phyloP scores from a whole-genome alignment of 176 grass and related monocot species.

The Musa itinerans region DNA sequence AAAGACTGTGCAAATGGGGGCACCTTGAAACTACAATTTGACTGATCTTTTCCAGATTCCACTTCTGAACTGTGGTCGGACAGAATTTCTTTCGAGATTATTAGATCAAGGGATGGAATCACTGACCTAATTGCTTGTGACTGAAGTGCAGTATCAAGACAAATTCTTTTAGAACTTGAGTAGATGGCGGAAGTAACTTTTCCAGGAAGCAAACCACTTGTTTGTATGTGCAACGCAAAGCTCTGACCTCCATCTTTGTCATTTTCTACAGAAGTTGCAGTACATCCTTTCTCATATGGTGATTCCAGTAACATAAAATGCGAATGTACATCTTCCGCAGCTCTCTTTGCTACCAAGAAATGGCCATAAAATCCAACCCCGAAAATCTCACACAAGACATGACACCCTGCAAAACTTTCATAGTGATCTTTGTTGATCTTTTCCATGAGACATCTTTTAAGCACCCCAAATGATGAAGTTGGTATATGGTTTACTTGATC shows the following conservation, averaged over 20 bases:
- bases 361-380: slow-evolving; percentile 84
- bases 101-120: slow-evolving; percentile 38
- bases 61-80: slow-evolving; percentile 22
- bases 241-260: slow-evolving; percentile 21
- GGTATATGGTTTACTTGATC: slow-evolving; percentile 41
- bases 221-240: slow-evolving; percentile 29
- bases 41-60: slow-evolving; percentile 34
- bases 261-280: slow-evolving; percentile 8
- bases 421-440: slow-evolving; percentile 70
- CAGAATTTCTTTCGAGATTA: slow-evolving; percentile 33
- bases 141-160: slow-evolving; percentile 40
- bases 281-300: slow-evolving; percentile 52
- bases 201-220: slow-evolving; percentile 41
- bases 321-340: slow-evolving; percentile 49
- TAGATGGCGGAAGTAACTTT: slow-evolving; percentile 25
- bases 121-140: slow-evolving; percentile 43
- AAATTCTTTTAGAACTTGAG: slow-evolving; percentile 40
- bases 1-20: slow-evolving; percentile 66
- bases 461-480: slow-evolving; percentile 61
- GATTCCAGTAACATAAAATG: slow-evolving; percentile 82
- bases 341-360: slow-evolving; percentile 76
- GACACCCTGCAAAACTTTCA: slow-evolving; percentile 62
- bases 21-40: slow-evolving; percentile 31
- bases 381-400: slow-evolving; percentile 83
- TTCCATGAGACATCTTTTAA: slow-evolving; percentile 69